Conservation (phyloP, 192 early-diverging fungal species). For the Linnemannia exigua region DNA sequence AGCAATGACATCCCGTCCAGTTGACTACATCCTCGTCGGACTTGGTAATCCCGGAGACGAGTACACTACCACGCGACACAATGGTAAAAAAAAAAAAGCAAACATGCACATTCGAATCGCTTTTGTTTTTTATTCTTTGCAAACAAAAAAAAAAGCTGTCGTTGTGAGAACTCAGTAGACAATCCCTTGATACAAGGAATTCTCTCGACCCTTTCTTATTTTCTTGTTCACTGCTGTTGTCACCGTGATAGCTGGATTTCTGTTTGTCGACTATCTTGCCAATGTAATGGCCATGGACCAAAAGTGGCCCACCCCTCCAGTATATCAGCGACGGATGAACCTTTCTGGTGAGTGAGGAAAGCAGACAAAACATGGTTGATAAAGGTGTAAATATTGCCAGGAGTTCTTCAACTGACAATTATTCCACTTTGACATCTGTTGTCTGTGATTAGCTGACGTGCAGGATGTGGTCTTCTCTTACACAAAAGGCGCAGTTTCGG, state of each 20-base stretch:
- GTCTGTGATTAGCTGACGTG: constrained; percentile 65
- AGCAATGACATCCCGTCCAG: constrained; percentile 48
- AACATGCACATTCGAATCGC: neutral
- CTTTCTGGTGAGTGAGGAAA: constrained; percentile 37
- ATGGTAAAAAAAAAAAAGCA: constrained; percentile 55
- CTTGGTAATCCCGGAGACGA: constrained; percentile 66
- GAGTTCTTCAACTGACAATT: too few species aligned
- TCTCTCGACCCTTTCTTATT: too few species aligned
- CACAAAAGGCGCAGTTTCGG: constrained; percentile 45
- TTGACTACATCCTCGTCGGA: constrained; percentile 70
- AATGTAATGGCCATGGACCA: constrained; percentile 69
- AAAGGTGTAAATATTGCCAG: too few species aligned
- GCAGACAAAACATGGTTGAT: neutral
- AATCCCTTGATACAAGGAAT: too few species aligned
- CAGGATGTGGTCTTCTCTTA: constrained; percentile 65
- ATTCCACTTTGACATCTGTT: too few species aligned
- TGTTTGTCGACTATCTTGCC: constrained; percentile 72
- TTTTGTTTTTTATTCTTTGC: neutral
- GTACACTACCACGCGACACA: constrained; percentile 66
- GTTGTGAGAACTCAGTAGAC: too few species aligned
- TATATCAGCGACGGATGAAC: constrained; percentile 52
- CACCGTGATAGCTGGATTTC: constrained; percentile 60
- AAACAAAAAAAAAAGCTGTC: neutral
- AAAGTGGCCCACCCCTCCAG: constrained; percentile 45
- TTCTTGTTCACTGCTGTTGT: neutral